Conservation (phyloP, 306 rosid genomes). For the Glycine latifolia region DNA sequence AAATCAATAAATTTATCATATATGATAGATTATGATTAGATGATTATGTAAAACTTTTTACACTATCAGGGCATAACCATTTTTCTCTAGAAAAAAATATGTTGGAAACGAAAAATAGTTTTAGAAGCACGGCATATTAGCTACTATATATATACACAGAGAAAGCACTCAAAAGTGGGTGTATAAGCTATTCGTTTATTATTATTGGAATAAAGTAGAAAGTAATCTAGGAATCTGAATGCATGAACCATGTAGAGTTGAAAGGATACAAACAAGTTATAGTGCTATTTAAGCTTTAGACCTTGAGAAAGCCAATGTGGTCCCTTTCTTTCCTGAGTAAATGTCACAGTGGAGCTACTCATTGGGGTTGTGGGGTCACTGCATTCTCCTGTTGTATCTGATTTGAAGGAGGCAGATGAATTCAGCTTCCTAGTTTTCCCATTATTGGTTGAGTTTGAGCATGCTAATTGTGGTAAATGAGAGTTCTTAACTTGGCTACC, state of each 20-base stretch:
- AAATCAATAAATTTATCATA: too few species aligned
- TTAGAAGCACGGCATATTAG: conserved; percentile 13
- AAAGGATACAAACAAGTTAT: conserved; percentile 48
- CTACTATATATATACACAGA: conserved; percentile 45
- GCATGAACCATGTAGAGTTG: conserved; percentile 57
- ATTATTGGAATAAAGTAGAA: conserved; percentile 54
- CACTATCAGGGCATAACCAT: too few species aligned
- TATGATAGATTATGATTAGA: too few species aligned
- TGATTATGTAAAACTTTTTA: too few species aligned
- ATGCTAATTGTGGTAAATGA: conserved; percentile 39
- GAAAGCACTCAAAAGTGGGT: conserved; percentile 33
- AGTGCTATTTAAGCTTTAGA: conserved; percentile 72
- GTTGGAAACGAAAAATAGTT: conserved; percentile 20
- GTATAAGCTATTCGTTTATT: conserved; percentile 49
- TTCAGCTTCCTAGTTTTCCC: conserved; percentile 51
- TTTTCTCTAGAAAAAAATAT: neutral
- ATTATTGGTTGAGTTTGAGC: conserved; percentile 38
- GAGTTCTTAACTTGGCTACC: conserved; percentile 64
- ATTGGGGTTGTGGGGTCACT: conserved; percentile 77
- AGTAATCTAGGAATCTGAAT: conserved; percentile 62
- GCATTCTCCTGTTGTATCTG: conserved; percentile 72
- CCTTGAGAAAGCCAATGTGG: conserved; percentile 83
- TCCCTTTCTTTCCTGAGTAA: conserved; percentile 72
- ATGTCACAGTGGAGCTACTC: conserved; percentile 80
- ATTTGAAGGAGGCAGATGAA: conserved; percentile 63